Evolutionary conservation across 116 monocot genomes (phyloP).

Genomic region (Papilionanthe hybrid): DNA sequence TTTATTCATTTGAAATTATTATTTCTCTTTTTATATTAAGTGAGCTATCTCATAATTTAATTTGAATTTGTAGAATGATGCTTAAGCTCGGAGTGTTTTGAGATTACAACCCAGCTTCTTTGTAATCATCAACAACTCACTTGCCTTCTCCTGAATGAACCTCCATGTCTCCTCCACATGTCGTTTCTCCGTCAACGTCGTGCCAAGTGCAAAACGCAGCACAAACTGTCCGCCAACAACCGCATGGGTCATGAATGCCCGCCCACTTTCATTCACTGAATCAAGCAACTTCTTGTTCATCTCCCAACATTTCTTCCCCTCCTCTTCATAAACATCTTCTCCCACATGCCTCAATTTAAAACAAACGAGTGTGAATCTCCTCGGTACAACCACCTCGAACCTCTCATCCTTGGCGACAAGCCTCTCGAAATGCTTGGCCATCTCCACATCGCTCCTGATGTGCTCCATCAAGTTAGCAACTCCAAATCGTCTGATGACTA

Average conservation of each 20-base stretch:
- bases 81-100: too few relatives aligned
- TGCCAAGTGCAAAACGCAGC: conserved; percentile 28
- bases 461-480: conserved; percentile 28
- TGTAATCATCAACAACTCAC: background rate
- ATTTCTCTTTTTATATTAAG: too few relatives aligned
- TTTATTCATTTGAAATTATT: too few relatives aligned
- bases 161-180: conserved; percentile 39
- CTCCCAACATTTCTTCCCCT: background rate
- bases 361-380: conserved; percentile 35
- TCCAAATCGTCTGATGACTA: conserved; percentile 35
- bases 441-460: conserved; percentile 32
- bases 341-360: conserved; percentile 17
- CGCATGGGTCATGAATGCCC: conserved; percentile 39
- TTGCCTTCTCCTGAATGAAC: conserved; percentile 29
- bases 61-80: too few relatives aligned
- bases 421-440: conserved; percentile 35
- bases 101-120: too few relatives aligned
- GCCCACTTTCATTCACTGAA: conserved; percentile 26
- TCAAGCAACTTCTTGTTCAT: conserved; percentile 26
- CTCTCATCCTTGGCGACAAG: conserved; percentile 21
- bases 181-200: conserved; percentile 33
- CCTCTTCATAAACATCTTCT: background rate
- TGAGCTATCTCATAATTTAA: too few relatives aligned
- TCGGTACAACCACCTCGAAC: conserved; percentile 35
- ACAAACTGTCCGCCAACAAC: conserved; percentile 25